Base-by-base conservation (phyloP, 495 filamentous ascomycete genomes). In the Ascodesmis nigricans region DNA sequence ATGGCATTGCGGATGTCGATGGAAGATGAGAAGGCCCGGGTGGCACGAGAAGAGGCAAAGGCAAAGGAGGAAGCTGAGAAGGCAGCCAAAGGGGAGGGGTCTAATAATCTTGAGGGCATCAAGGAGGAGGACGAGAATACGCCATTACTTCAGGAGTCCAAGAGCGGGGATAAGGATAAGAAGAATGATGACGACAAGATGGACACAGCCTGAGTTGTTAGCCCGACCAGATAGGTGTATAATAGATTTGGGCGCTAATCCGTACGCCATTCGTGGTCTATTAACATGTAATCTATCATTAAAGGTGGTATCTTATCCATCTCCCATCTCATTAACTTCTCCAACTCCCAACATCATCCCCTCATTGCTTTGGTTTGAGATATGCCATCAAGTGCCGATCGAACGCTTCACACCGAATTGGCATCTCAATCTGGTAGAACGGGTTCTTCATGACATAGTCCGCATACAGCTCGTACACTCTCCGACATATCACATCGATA, bases 391-490 rank as follows among this genome's bases (percentile, higher is more conserved):
- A 55, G 56, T 75, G 73, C 49, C 87, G 62, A 48, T 97, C 87
- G 57, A 91, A 97, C 35, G 74, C 73, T 55, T 95, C 87, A 57
- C 83, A 91, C 40, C 87, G 62, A 25, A 97, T 69, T 32, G 87
- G 87, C 87, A 95, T 97, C 61, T 97, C 87, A 19, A 84, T 62
- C 53, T 83, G 78, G 57, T 95, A 95, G 50, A 97, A 97, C 6
- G 90, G 90, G 56, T 95, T 97, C 64, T 95, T 95, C 81, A 91
- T 92, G 46, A 95, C 87, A 56, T 76, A 93, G 57, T 97, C 90
- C 21, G 78, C 68, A 58, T 93, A 97, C 32, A 95, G 58, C 55
- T 95, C 87, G 56, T 97, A 95, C 32, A 93, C 69, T 52, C 69
- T 75, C 45, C 66, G 63, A 46, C 87, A 69, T 24, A 84, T 70